Evolutionary conservation across 257 asterid genomes (phyloP), one percentile per base, ranked within the genome.

Genomic region (Solanum pinnatisectum): DNA sequence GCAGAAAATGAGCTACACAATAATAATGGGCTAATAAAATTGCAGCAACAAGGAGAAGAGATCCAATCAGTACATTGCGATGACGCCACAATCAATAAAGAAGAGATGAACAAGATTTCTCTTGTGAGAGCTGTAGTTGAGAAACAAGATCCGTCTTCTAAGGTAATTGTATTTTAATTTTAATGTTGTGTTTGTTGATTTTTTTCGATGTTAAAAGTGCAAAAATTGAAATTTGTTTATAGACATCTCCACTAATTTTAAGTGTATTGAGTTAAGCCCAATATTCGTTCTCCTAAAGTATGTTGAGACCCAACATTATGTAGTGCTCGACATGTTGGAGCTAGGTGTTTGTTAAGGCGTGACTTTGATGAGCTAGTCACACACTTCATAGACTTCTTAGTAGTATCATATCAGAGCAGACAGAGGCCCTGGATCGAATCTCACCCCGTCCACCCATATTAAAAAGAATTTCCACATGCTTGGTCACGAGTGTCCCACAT

Each of bases 141-240:
- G 78, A 93, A 90, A 52, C 93, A 94, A 91, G 93, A 94, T 89
- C 93, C 94, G 32, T 83, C 94, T 92, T 93, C 92, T 89, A 92
- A 94, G 98, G 98, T 95, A 88, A 44, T 20, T 36, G 27, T 67
- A 14, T 68, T 13, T 68, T 63, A 4, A 9, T 63, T 63, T 63
- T 63, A 60, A 60, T 9, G 3, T 5, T 60, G 13, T 60, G 25
- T 10, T 60, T 60, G 30, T 59, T 59, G 27, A 59, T 59, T 59
- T 59, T 59, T 59, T 8, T 59, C 32, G 8, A n/a, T n/a, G 13
- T 11, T n/a, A 10, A n/a, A n/a, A n/a, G 32, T 10, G 71, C n/a
- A 63, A 23, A 63, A n/a, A 4, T n/a, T 63, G 71, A 63, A 4
- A 2, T 60, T 60, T 22, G 30, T n/a, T 63, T n/a, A 4, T 63